Percentiles rank a stretch among this genome's conserved stretches.
Evolutionary conservation across 257 asterid genomes (phyloP).

Genomic region (Solanum etuberosum): DNA sequence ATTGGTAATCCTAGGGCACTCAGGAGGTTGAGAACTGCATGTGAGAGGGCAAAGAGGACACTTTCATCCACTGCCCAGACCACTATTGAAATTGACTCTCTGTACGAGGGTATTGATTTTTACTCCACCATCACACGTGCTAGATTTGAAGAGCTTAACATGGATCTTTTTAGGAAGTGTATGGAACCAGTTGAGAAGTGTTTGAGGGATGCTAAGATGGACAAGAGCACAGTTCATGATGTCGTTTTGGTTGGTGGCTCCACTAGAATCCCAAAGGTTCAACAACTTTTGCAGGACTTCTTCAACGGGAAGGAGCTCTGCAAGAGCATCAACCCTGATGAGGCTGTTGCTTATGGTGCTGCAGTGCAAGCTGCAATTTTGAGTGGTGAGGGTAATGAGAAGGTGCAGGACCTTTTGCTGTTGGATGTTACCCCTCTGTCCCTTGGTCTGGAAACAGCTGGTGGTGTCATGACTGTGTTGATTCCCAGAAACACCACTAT

Average conservation of each 20-base stretch:
- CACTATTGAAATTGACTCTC: conserved; percentile 69
- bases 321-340: conserved; percentile 81
- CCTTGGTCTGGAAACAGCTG: conserved; percentile 69
- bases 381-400: conserved; percentile 79
- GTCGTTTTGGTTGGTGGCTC: conserved; percentile 81
- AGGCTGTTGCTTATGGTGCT: conserved; percentile 85
- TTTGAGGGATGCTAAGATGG: conserved; percentile 80
- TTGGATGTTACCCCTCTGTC: conserved; percentile 78
- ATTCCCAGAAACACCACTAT: conserved; percentile 74
- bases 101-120: conserved; percentile 67
- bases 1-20: conserved; percentile 65
- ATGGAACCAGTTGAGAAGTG: conserved; percentile 88
- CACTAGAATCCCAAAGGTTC: conserved; percentile 72
- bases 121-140: conserved; percentile 78
- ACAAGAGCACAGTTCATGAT: conserved; percentile 54
- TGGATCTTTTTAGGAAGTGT: conserved; percentile 71
- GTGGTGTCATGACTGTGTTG: conserved; percentile 86
- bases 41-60: conserved; percentile 78
- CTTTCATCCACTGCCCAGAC: conserved; percentile 82
- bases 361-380: conserved; percentile 83
- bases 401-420: conserved; percentile 66
- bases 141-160: conserved; percentile 75
- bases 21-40: conserved; percentile 68
- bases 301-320: conserved; percentile 84
- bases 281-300: conserved; percentile 66